Conservation (phyloP, 768 basidiomycete species). For the Leccinum rimulosum region DNA sequence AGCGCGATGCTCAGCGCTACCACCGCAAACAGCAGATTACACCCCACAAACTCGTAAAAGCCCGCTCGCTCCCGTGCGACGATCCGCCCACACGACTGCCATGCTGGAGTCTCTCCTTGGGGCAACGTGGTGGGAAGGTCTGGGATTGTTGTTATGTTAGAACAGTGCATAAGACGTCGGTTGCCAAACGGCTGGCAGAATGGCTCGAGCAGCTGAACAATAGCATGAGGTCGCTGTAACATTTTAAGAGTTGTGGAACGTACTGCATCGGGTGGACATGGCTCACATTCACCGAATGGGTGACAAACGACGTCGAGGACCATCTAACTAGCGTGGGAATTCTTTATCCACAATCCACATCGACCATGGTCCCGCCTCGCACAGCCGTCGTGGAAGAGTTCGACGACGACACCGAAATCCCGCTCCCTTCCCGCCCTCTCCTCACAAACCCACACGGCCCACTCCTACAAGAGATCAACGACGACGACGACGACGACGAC, state of each 20-base stretch:
- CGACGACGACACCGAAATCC: slow-evolving; percentile 93
- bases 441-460: slow-evolving; percentile 70
- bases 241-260: slow-evolving; percentile 23
- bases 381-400: slow-evolving; percentile 75
- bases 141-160: slow-evolving; percentile 30
- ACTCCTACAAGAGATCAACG: slow-evolving; percentile 68
- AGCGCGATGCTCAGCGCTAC: slow-evolving; percentile 66
- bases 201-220: slow-evolving; percentile 71
- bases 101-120: slow-evolving; percentile 70
- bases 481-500: slow-evolving; percentile 56
- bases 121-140: slow-evolving; percentile 9
- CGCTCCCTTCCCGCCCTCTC: slow-evolving; percentile 65
- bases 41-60: slow-evolving; percentile 88
- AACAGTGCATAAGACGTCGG: slow-evolving; percentile 83
- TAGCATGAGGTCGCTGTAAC: slow-evolving; percentile 1
- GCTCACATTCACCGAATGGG: slow-evolving; percentile 58
- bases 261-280: slow-evolving; percentile 60
- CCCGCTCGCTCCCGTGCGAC: slow-evolving; percentile 75
- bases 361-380: slow-evolving; percentile 71
- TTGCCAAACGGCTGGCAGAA: slow-evolving; percentile 97
- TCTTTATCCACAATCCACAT: slow-evolving; percentile 1
- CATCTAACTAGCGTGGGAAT: slow-evolving; percentile 29
- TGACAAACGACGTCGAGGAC: slow-evolving; percentile 35
- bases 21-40: slow-evolving; percentile 71
- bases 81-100: slow-evolving; percentile 93